These are phyloP conservation scores for Hysterangium stoloniferum DNA, from an alignment of 768 basidiomycete species.

Conservation along the genomic window DNA sequence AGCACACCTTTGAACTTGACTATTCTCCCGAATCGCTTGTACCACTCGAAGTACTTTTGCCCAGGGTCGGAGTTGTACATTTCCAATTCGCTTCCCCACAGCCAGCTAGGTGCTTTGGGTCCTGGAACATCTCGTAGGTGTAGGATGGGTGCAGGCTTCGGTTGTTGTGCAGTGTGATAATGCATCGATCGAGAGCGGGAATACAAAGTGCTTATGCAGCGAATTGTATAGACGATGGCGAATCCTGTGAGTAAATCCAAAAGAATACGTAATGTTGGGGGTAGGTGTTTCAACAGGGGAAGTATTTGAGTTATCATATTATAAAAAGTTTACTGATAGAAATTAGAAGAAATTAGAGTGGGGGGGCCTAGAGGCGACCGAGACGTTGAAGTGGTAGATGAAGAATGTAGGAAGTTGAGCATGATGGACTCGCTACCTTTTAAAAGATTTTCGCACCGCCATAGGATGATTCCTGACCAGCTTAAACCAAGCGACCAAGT, in stretches of 20 bases:
- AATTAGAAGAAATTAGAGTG: too few species aligned
- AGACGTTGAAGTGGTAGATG: too few species aligned
- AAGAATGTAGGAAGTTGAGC: too few species aligned
- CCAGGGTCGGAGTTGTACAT: slow-evolving; percentile 51
- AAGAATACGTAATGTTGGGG: background rate
- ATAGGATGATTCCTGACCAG: too few species aligned
- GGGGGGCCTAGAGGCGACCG: too few species aligned
- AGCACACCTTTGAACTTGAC: slow-evolving; percentile 50
- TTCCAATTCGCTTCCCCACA: slow-evolving; percentile 60
- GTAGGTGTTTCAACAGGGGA: background rate
- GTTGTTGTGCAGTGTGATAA: background rate
- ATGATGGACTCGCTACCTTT: too few species aligned
- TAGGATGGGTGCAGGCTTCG: background rate
- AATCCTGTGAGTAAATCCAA: slow-evolving; percentile 10
- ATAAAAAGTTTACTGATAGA: too few species aligned
- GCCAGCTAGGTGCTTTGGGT: slow-evolving; percentile 37
- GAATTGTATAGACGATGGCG: slow-evolving; percentile 1
- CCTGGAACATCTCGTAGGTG: slow-evolving; percentile 42
- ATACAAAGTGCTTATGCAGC: background rate
- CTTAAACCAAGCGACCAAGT: too few species aligned
- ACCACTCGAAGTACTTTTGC: slow-evolving; percentile 44
- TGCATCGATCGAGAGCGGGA: slow-evolving; percentile 1
- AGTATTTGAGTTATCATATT: slow-evolving; percentile 3
- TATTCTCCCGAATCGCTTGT: slow-evolving; percentile 43
- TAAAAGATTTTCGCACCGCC: too few species aligned